Conservation (phyloP, 2,329 filamentous ascomycete genomes). For the Rutstroemia sp. region DNA sequence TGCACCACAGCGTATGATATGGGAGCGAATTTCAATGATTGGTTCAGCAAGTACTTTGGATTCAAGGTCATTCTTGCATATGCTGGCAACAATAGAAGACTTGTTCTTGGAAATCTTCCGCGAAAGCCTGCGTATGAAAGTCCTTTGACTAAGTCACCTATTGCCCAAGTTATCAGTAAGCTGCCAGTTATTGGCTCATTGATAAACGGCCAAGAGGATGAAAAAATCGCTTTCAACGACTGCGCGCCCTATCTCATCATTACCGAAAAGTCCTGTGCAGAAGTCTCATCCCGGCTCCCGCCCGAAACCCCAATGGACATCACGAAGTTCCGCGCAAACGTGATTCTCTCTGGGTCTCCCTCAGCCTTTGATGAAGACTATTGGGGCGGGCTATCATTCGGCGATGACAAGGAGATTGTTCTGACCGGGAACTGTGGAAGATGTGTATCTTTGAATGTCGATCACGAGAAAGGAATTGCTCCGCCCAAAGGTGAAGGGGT, state of each 20-base stretch:
- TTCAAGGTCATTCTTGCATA: constrained; percentile 55
- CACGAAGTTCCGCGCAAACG: constrained; percentile 65
- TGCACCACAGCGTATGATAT: constrained; percentile 54
- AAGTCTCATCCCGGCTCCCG: constrained; percentile 53
- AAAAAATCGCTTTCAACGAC: constrained; percentile 64
- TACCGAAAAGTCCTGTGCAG: constrained; percentile 60
- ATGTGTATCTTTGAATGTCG: constrained; percentile 64
- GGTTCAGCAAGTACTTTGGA: constrained; percentile 62
- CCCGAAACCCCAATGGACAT: constrained; percentile 48
- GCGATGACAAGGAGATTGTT: constrained; percentile 31
- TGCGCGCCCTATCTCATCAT: constrained; percentile 68
- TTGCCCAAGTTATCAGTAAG: constrained; percentile 13
- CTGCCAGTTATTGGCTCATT: constrained; percentile 17
- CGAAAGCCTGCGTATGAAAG: constrained; percentile 15
- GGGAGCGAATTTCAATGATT: constrained; percentile 50
- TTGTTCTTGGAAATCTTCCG: constrained; percentile 46
- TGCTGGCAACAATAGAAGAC: constrained; percentile 52
- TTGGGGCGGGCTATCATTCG: constrained; percentile 55
- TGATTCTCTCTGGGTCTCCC: constrained; percentile 55
- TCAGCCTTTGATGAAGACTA: constrained; percentile 62
- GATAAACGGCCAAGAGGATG: constrained; percentile 29
- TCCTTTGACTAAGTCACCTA: constrained; percentile 7
- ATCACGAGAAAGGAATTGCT: constrained; percentile 58
- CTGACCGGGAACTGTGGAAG: constrained; percentile 65
- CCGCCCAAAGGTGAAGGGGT: constrained; percentile 51